These are phyloP conservation scores for Ochetophila trinervis DNA, from an alignment of 306 rosid genomes.

Conservation along the genomic window DNA sequence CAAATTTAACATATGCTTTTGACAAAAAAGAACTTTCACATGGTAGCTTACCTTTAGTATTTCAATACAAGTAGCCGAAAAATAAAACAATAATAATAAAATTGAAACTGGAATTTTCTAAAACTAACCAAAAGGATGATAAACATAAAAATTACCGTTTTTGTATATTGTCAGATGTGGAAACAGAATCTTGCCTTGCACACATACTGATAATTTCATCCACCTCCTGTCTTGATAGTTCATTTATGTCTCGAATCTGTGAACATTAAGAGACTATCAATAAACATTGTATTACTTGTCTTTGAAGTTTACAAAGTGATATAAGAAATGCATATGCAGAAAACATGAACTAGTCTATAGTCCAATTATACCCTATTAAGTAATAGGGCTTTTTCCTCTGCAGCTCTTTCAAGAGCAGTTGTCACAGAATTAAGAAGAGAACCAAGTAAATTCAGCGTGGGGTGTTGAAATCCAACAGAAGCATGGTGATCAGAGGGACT, in stretches of 20 bases:
- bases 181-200: conserved; percentile 48
- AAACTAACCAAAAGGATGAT: neutral
- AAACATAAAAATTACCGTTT: conserved; percentile 43
- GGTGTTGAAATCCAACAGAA: conserved; percentile 60
- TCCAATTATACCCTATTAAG: conserved; percentile 61
- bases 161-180: conserved; percentile 82
- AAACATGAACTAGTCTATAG: conserved; percentile 4
- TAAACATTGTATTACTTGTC: neutral
- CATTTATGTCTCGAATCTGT: conserved; percentile 88
- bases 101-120: neutral
- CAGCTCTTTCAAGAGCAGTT: conserved; percentile 76
- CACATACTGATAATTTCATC: conserved; percentile 77
- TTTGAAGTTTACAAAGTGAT: neutral
- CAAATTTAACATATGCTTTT: neutral
- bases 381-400: conserved; percentile 74
- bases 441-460: conserved; percentile 64
- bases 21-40: too few species aligned
- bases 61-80: too few species aligned
- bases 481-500: conserved; percentile 43
- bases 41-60: too few species aligned
- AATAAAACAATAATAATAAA: too few species aligned
- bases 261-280: neutral
- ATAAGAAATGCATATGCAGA: neutral
- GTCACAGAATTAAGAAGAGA: conserved; percentile 64
- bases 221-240: conserved; percentile 87